Evolutionary conservation across 306 rosid species (phyloP).

Genomic region (Dryas alaskensis): DNA sequence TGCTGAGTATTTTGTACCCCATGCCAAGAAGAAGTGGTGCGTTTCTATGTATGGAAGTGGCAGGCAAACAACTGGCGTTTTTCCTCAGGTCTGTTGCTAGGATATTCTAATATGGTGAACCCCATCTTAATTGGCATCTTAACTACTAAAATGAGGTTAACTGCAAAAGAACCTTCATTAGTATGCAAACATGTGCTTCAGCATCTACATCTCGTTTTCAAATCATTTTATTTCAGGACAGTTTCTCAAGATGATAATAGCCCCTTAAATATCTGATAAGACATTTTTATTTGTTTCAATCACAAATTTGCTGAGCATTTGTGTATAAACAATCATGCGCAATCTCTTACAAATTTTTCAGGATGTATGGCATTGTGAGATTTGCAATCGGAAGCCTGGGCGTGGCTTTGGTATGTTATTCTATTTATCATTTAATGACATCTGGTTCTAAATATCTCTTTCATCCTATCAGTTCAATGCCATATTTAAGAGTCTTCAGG

Average conservation of each 20-base stretch:
- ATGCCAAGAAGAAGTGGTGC: conserved; percentile 98
- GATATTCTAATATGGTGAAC: conserved; percentile 12
- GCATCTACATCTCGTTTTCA: neutral
- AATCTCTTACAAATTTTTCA: conserved; percentile 40
- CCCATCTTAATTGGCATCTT: conserved; percentile 31
- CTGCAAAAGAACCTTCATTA: neutral
- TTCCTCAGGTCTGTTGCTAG: conserved; percentile 75
- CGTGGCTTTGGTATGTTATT: conserved; percentile 87
- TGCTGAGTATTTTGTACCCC: conserved; percentile 85
- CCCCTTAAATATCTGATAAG: neutral
- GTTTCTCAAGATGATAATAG: conserved; percentile 1
- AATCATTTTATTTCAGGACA: neutral
- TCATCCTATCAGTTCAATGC: conserved; percentile 2
- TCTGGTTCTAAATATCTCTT: neutral
- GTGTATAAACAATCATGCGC: neutral
- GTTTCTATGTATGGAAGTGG: conserved; percentile 97
- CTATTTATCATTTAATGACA: conserved; percentile 9
- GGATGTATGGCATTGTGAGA: conserved; percentile 99
- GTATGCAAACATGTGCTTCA: neutral
- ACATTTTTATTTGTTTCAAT: neutral
- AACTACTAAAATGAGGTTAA: neutral
- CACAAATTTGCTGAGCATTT: neutral
- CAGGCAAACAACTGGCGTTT: conserved; percentile 92
- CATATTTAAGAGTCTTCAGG: conserved; percentile 14
- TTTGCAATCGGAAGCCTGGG: conserved; percentile 96